Evolutionary conservation across 2,329 filamentous ascomycete species (phyloP).

Genomic region (Diaporthe vaccinii): DNA sequence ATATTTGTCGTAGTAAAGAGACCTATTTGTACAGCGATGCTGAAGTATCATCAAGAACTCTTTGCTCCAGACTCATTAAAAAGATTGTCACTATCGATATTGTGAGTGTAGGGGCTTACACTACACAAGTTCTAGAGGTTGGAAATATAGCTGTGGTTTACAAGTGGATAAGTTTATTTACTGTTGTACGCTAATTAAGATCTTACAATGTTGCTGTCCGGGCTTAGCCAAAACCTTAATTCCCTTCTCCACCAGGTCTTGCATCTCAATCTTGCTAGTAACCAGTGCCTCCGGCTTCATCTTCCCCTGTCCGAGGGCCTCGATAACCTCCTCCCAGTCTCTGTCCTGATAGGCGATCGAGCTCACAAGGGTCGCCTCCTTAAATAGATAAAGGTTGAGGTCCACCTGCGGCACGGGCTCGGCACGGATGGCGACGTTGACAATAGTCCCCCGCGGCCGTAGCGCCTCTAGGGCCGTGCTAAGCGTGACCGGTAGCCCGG

Average conservation of each 20-base stretch:
- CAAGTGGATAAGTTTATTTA: not conserved
- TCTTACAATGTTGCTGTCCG: conserved; percentile 69
- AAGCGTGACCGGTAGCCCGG: conserved; percentile 56
- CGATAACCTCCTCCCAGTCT: conserved; percentile 44
- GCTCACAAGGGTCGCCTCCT: conserved; percentile 47
- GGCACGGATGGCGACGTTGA: conserved; percentile 46
- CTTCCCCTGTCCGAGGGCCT: conserved; percentile 41
- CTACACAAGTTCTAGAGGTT: not conserved
- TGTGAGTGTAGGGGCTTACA: too few relatives aligned
- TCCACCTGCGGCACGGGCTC: conserved; percentile 59
- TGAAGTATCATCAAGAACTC: too few relatives aligned
- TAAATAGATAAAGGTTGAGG: conserved; percentile 66
- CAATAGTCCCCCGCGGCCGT: conserved; percentile 43
- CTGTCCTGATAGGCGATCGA: conserved; percentile 45
- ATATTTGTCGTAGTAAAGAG: too few relatives aligned
- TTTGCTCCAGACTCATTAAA: too few relatives aligned
- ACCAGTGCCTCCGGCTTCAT: conserved; percentile 65
- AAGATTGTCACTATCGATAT: too few relatives aligned
- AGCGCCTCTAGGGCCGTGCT: conserved; percentile 46
- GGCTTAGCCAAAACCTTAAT: conserved; percentile 65
- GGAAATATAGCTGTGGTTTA: not conserved
- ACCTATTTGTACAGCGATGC: too few relatives aligned
- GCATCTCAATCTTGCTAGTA: conserved; percentile 63
- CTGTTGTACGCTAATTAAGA: conserved; percentile 55
- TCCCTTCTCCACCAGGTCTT: conserved; percentile 63